Percentiles rank a stretch among this genome's conserved stretches.
These are phyloP conservation scores for Calonectria henricotiae DNA, from an alignment of 2,329 filamentous ascomycete species.

Conservation along the genomic window DNA sequence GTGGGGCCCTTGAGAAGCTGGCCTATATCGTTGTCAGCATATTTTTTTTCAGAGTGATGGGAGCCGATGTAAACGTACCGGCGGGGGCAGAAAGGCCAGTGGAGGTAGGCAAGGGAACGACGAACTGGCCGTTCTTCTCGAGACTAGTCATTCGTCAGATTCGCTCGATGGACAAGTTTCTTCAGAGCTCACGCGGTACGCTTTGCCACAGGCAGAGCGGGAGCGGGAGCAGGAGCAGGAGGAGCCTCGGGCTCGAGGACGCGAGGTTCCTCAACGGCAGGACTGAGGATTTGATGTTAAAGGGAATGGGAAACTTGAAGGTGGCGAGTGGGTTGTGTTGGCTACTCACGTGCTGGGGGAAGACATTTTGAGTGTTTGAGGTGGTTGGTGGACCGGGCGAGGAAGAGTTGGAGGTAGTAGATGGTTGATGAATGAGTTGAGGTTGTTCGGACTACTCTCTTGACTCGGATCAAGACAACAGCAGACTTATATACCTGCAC, in stretches of 20 bases:
- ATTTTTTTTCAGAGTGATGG: too few species aligned
- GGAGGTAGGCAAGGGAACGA: constrained; percentile 15
- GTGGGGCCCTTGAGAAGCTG: constrained; percentile 16
- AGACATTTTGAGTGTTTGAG: constrained; percentile 8
- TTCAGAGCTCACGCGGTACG: constrained; percentile 16
- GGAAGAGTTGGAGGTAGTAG: background rate
- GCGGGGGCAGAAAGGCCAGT: constrained; percentile 16
- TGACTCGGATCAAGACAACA: background rate
- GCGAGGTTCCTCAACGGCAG: constrained; percentile 16
- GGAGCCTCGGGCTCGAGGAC: constrained; percentile 14
- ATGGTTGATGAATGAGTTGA: background rate
- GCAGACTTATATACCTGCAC: background rate
- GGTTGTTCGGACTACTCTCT: background rate
- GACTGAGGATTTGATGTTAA: constrained; percentile 21
- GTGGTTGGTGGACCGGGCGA: background rate
- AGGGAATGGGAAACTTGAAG: constrained; percentile 19
- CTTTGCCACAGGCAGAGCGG: constrained; percentile 19
- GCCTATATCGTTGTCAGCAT: background rate
- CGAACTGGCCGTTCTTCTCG: constrained; percentile 19
- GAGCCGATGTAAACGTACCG: background rate
- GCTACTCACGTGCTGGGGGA: constrained; percentile 3
- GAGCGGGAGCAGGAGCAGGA: constrained; percentile 17
- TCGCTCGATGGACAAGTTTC: background rate
- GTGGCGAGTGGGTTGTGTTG: background rate
- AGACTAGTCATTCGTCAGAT: constrained; percentile 12